Evolutionary conservation across 139 green algal genomes (phyloP).

Genomic region (Tetradesmus obliquus): DNA sequence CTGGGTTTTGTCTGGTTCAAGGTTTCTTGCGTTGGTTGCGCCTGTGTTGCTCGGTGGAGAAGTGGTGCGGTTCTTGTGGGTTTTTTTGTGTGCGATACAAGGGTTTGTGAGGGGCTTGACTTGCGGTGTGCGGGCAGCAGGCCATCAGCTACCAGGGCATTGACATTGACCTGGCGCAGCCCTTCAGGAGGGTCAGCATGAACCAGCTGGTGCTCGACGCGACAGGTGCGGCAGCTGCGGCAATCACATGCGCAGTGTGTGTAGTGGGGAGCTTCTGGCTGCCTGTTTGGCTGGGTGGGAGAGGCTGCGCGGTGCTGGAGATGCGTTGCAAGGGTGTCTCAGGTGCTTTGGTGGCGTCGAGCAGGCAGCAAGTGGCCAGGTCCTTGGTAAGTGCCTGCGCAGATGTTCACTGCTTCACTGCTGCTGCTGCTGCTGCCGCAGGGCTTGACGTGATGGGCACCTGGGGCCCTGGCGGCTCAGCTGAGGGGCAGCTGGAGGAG

Average conservation of each 20-base stretch:
- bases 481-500: constrained; percentile 34
- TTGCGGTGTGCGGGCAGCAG: constrained; percentile 18
- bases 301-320: background rate
- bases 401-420: too few species aligned
- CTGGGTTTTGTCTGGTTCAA: too few species aligned
- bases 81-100: too few species aligned
- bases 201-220: constrained; percentile 88
- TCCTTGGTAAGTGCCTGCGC: background rate
- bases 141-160: constrained; percentile 85
- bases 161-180: constrained; percentile 81
- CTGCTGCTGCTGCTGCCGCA: background rate
- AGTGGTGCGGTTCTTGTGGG: too few species aligned
- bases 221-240: constrained; percentile 49
- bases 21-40: too few species aligned
- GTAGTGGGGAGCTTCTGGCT: too few species aligned
- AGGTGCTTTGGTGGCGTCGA: too few species aligned
- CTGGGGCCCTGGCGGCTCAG: constrained; percentile 2
- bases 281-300: too few species aligned
- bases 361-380: too few species aligned
- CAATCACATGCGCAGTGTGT: too few species aligned
- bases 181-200: constrained; percentile 94
- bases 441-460: constrained; percentile 34
- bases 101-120: too few species aligned
- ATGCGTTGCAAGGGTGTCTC: background rate
- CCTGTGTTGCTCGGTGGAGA: too few species aligned